Base-by-base conservation (phyloP, 2,329 filamentous ascomycete genomes). In the Colletotrichum cuscutae region DNA sequence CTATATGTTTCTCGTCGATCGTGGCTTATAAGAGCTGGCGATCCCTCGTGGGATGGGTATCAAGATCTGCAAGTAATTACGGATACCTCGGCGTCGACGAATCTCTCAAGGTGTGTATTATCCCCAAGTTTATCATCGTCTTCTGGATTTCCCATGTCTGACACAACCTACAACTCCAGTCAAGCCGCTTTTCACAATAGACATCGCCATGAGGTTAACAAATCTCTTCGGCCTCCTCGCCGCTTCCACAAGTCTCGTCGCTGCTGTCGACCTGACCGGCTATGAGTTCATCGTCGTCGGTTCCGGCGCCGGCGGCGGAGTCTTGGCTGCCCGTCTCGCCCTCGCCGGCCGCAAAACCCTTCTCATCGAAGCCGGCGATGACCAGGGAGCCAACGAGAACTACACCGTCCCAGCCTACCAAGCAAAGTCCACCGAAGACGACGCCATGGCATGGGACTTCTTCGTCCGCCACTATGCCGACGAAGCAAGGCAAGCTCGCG, bases 241-340 rank as follows among this genome's bases (percentile, higher is more conserved):
- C 64, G 60, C 74, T 22, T 76, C 75, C 12, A 74, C 74, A 30
- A 42, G 75, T 9, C 32, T 77, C 5, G 76, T 72, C 19, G 59
- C 61, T 1, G 76, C 79, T 26, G 77, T 78, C 30, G 69, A 79
- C 8, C 30, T 71, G 11, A 53, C 64, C 13, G 80, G 77, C 22
- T 92, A 92, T 77, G 90, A 92, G 73, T 92, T 90, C 80, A 83
- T 92, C 32, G 85, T 92, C 11, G 89, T 92, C 49, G 90, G 90
- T 12, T 89, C 88, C 7, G 89, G 90, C 4, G 84, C 89, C 7
- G 89, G 89, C 13, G 90, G 89, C 59, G 89, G 87, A 19, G 89
- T 89, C 8, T 79, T 91, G 5, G 89, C 89, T 13, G 87, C 88
- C 28, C 85, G 89, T 54, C 86, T 92, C 32, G 90, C 90, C n/a